Conservation (phyloP, 2,329 filamentous ascomycete species). For the Xylaria sp. region DNA sequence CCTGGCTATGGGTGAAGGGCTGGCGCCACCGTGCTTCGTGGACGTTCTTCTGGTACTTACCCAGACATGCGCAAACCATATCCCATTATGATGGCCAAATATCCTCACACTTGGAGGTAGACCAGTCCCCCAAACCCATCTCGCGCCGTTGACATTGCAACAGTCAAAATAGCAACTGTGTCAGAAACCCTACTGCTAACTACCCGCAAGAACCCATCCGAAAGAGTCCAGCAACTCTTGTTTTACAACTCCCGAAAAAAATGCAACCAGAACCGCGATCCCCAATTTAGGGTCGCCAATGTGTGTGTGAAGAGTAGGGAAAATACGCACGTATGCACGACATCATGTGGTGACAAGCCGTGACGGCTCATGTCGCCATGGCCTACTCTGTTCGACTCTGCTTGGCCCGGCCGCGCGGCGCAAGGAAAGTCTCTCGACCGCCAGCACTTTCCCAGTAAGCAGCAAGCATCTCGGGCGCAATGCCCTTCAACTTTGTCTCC, state of each 20-base stretch:
- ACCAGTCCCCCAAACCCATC: background rate
- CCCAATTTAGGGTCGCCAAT: constrained; percentile 1
- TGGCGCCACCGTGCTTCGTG: background rate
- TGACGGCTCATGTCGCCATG: background rate
- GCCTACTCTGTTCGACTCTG: constrained; percentile 16
- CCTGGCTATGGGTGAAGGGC: background rate
- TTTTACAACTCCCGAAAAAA: constrained; percentile 11
- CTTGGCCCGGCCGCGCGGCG: constrained; percentile 28
- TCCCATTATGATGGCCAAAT: background rate
- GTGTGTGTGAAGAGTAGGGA: constrained; percentile 2
- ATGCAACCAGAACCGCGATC: constrained; percentile 12
- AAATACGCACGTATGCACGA: constrained; percentile 3
- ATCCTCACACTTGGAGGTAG: background rate
- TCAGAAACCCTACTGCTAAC: background rate
- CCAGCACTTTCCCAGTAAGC: constrained; percentile 31
- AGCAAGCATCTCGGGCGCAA: constrained; percentile 23
- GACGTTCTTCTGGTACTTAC: background rate
- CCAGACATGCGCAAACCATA: background rate
- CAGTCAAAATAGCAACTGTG: too few relatives aligned
- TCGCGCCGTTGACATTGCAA: background rate
- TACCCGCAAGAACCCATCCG: background rate
- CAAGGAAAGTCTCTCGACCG: constrained; percentile 26
- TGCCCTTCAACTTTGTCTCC: constrained; percentile 29
- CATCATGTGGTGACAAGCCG: background rate
- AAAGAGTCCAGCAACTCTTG: background rate